phyloP scores from a whole-genome alignment of 805 yeast genomes.

The Nakazawaea peltata region DNA sequence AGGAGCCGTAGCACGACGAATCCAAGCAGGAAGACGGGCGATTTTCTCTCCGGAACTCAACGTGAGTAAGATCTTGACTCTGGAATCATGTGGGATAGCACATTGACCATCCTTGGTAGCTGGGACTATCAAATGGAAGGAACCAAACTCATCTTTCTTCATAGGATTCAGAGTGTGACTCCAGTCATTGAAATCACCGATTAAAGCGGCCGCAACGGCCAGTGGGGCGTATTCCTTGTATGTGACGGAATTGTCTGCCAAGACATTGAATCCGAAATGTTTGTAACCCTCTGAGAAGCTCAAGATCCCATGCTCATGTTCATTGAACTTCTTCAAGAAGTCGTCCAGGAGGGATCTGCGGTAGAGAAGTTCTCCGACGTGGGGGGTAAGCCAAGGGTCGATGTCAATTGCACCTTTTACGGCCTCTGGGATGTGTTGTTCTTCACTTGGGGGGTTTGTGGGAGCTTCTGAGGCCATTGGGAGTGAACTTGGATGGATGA shows the following conservation, averaged over 20 bases:
- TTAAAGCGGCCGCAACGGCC: slow-evolving; percentile 65
- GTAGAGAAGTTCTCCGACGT: slow-evolving; percentile 53
- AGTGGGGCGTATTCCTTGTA: slow-evolving; percentile 90
- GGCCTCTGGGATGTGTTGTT: slow-evolving; percentile 15
- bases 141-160: slow-evolving; percentile 59
- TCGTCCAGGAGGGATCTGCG: slow-evolving; percentile 60
- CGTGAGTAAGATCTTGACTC: slow-evolving; percentile 61
- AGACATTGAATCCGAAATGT: slow-evolving; percentile 68
- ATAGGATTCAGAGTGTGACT: slow-evolving; percentile 45
- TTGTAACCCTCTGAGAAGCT: slow-evolving; percentile 73
- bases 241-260: slow-evolving; percentile 42
- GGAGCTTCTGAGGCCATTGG: too few species aligned
- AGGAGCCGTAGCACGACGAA: slow-evolving; percentile 72
- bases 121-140: slow-evolving; percentile 56
- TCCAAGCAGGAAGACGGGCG: slow-evolving; percentile 88
- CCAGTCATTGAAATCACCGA: slow-evolving; percentile 94
- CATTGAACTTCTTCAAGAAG: slow-evolving; percentile 49
- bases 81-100: slow-evolving; percentile 76
- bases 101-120: slow-evolving; percentile 40
- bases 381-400: slow-evolving; percentile 88
- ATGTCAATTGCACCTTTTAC: slow-evolving; percentile 56
- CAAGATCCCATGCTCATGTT: slow-evolving; percentile 56
- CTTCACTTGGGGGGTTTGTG: too few species aligned
- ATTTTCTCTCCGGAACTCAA: slow-evolving; percentile 61
- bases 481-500: too few species aligned